Evolutionary conservation across 306 rosid species (phyloP), one percentile per base, ranked within the genome.

Genomic region (Quercus rubra): DNA sequence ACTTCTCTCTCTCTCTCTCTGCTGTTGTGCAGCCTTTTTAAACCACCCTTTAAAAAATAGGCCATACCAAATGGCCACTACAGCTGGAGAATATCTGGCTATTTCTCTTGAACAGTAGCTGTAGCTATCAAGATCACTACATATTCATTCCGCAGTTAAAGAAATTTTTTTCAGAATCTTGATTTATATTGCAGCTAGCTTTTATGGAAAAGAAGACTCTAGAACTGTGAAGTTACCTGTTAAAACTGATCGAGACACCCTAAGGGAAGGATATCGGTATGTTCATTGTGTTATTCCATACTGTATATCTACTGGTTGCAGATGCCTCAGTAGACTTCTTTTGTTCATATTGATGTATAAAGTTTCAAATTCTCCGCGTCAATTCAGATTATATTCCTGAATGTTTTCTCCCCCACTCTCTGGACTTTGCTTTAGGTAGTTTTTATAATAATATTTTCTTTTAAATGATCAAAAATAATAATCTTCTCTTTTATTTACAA

Each of bases 161-260:
- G 46, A 41, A 41, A 27, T 11, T 52, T 49, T 77, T 73, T 52
- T 74, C 67, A 77, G 19, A 54, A 59, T 23, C 21, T 74, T 73
- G 78, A 68, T 41, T 51, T 77, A 69, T 78, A 49, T 84, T 78
- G 78, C 89, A 95, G 99, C 83, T 89, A 81, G 77, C 74, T 89
- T 85, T 84, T 95, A 91, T 74, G 90, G 98, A 78, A 87, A 87
- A 84, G 94, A 86, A 35, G 77, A 77, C 49, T 66, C 93, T 59
- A 59, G 91, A 41, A 85, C 74, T 71, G 31, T 86, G 23, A 87
- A 81, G 78, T 68, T 93, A 81, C 96, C 99, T 52, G 76, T 93
- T 74, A 95, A 93, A 88, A 93, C 98, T 25, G 99, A 95, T 88
- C 87, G 89, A 77, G 99, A 95, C 83, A 91, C 99, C 4, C 82